Evolutionary conservation across 73 alveolate genomes (phyloP), one percentile per base, ranked within the genome.

Genomic region (Effrenium voratum): DNA sequence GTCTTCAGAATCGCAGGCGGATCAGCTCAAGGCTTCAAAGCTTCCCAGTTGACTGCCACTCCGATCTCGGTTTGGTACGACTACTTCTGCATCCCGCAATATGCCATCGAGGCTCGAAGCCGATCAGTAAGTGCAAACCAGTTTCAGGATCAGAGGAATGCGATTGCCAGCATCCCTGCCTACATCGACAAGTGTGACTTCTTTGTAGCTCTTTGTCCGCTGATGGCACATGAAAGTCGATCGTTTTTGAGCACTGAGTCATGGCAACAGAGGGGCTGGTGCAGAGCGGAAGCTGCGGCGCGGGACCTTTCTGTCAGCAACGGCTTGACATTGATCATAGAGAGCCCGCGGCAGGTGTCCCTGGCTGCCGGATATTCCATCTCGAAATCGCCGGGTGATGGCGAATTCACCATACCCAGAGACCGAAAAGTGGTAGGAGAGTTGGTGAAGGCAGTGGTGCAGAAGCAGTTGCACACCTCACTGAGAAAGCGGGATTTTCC

Each of bases 161-260:
- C 92, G 26, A 81, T 81, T 81, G 92, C 92, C 5, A 81, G 92
- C 52, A 81, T 81, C 75, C 73, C 92, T 47, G 92, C 92, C 34
- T 81, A 81, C 92, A 81, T 81, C 34, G 92, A 81, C 73, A 47
- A n/a, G 92, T 81, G 92, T 49, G 75, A 81, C 76, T 81, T 47
- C 75, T 81, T 81, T 28, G 92, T 81, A 0, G 92, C 73, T 30
- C 92, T 81, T 12, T 81, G 92, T 34, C 92, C 92, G 30, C 50
- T 81, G 46, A 47, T 81, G 92, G 47, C 12, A 81, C 92, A 81
- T 49, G 90, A 41, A 1, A 49, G 22, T n/a, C 92, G 1, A 5
- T 47, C 73, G 30, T 32, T 73, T 32, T 50, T 81, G 52, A 49
- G 50, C 73, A 34, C 38, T 32, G 38, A 30, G 41, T 81, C 92